Evolutionary conservation across 371 early-diverging fungal genomes (phyloP), one percentile per base, ranked within the genome.

Genomic region (Apophysomyces elegans): DNA sequence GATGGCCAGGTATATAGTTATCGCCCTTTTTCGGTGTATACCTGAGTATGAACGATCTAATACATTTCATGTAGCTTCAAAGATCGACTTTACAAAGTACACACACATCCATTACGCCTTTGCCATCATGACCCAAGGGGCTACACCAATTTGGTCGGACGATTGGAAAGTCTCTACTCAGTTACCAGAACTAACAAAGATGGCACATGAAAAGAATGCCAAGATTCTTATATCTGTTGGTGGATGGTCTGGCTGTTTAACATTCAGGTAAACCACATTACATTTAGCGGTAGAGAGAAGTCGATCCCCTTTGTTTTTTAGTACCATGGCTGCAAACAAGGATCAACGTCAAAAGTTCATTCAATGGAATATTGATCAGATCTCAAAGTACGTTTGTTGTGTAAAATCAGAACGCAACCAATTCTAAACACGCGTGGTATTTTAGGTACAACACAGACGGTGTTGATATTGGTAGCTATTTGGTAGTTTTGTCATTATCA

Each of bases 221-320:
- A 89, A 88, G 62, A 74, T 87, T 0, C 64, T 84, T 1, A 66
- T 85, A 13, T 79, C 83, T 5, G 63, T 88, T 26, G 90, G 95
- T 56, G 95, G 95, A 1, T 93, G 92, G 90, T 84, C 86, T 32
- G 92, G 90, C 16, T 87, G 88, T 37, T 67, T 83, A 21, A 71
- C 76, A 14, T 90, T 91, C 70, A 85, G 86, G 87, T 65, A 64
- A 41, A 41, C 1, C 4, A 41, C 41, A 13, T 56, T 26, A 12
- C 14, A 41, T 41, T 41, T 13, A 41, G 8, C 5, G 5, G 41
- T 13, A 41, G 11, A 11, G 11, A 41, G 13, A 41, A 11, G 13
- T 5, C 4, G 41, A 72, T 4, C 69, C 77, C 32, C 66, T 69
- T 61, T 59, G 74, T 16, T 59, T 74, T 32, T 71, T 71, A 65